phyloP scores from a whole-genome alignment of 1,284 basidiomycete species.

The Cryptococcus sp. region DNA sequence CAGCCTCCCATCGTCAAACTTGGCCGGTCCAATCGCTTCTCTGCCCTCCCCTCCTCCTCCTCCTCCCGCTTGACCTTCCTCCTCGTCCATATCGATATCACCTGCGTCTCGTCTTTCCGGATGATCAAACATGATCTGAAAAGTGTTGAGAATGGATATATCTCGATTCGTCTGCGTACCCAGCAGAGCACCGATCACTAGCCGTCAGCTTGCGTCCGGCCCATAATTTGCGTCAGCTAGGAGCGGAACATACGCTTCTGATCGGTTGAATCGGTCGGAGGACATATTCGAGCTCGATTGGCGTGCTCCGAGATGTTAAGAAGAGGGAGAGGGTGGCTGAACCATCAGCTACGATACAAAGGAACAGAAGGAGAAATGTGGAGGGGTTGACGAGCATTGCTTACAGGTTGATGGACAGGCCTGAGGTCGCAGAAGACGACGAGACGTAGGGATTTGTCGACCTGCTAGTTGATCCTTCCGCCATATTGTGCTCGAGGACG shows the following conservation, averaged over 20 bases:
- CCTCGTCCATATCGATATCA: constrained; percentile 20
- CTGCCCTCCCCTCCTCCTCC: too few relatives aligned
- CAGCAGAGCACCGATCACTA: constrained; percentile 88
- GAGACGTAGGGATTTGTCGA: constrained; percentile 1
- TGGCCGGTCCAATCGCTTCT: too few relatives aligned
- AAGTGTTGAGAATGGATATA: constrained; percentile 93
- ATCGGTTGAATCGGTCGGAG: not conserved
- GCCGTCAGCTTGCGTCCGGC: not conserved
- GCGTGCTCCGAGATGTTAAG: constrained; percentile 95
- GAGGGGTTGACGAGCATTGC: constrained; percentile 2
- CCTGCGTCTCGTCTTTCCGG: constrained; percentile 8
- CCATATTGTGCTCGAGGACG: constrained; percentile 1
- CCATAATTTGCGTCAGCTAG: not conserved
- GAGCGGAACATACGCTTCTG: constrained; percentile 13
- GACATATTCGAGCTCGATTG: constrained; percentile 60
- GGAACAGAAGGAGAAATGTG: too few relatives aligned
- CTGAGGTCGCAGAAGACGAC: constrained; percentile 23
- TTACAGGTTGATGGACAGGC: constrained; percentile 41
- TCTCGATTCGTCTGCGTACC: constrained; percentile 90
- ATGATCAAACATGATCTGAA: constrained; percentile 66
- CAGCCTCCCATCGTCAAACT: constrained; percentile 29
- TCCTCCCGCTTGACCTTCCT: not conserved
- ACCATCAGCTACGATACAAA: too few relatives aligned
- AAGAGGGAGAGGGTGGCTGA: constrained; percentile 89
- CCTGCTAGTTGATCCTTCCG: not conserved